Base-by-base conservation (phyloP, 2,329 filamentous ascomycete genomes). In the Byssothecium circinans region DNA sequence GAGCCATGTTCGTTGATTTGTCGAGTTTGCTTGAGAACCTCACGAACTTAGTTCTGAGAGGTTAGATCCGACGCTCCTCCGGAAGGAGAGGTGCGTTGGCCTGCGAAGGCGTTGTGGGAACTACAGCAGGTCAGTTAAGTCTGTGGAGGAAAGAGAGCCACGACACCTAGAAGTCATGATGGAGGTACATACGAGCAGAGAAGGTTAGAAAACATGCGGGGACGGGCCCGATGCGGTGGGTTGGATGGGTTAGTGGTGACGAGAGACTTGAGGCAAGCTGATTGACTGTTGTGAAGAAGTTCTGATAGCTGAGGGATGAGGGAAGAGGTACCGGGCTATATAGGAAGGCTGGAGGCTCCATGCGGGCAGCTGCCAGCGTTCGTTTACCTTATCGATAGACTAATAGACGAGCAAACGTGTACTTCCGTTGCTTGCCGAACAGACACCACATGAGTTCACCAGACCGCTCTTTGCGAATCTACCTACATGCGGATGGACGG, bases 41-140 rank as follows among this genome's bases (percentile, higher is more conserved):
- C 47, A 39, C 34, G 49, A 60, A 60, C 52, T 70, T 71, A 71
- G 56, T 57, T 69, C 55, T 62, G 58, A 57, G 65, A 69, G 53
- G 76, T 73, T 67, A 75, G 74, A 72, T 82, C 81, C 76, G 80
- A 85, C 85, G 88, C 83, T 79, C 87, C 85, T 79, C 89, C 91
- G 75, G 86, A 84, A 75, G 88, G 85, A 78, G 89, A 86, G 83
- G 89, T 89, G 83, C 90, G 91, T 83, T 89, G 90, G 88, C 84
- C 87, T 83, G 92, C 91, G 86, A 91, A 95, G 81, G 91, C 89
- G 84, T 96, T 88, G 79, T 96, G 91, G 76, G 86, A 83, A 74
- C 91, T 96, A 73, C 19, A 20, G 17, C 22, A 8, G 40, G 58
- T 67, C 40, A 69, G 62, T 58, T 34, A 50, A 41, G 35, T 40